These are phyloP conservation scores for Nepenthes mirabilis DNA, from an alignment of 148 eudicot species.

Conservation along the genomic window DNA sequence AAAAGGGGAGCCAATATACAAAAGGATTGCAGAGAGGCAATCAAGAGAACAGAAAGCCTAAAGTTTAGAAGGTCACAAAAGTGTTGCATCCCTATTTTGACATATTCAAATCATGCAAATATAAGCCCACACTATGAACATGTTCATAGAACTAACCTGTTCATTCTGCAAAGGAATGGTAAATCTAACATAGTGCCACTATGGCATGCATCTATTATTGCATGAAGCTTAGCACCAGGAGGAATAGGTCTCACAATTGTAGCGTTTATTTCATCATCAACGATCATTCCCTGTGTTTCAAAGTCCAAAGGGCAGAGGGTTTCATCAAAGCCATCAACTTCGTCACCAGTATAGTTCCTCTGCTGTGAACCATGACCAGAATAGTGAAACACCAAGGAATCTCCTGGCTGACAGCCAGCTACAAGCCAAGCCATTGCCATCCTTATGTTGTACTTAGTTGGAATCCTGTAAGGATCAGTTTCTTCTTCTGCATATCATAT, in stretches of 20 bases:
- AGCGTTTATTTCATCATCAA: slow-evolving; percentile 89
- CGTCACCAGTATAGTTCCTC: slow-evolving; percentile 64
- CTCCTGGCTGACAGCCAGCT: slow-evolving; percentile 89
- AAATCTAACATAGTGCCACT: slow-evolving; percentile 92
- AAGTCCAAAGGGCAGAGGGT: slow-evolving; percentile 91
- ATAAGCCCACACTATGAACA: too few relatives aligned
- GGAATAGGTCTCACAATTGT: slow-evolving; percentile 84
- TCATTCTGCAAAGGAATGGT: slow-evolving; percentile 85
- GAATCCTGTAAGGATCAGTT: slow-evolving; percentile 67
- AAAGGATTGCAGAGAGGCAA: too few relatives aligned
- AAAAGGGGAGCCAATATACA: too few relatives aligned
- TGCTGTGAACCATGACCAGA: slow-evolving; percentile 98
- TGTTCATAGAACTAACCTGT: slow-evolving; percentile 35
- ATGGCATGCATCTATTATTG: slow-evolving; percentile 93
- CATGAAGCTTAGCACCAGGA: slow-evolving; percentile 84
- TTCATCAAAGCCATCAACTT: slow-evolving; percentile 92
- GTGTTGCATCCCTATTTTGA: too few relatives aligned
- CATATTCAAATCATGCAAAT: too few relatives aligned
- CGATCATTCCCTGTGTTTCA: slow-evolving; percentile 91
- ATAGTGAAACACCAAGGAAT: slow-evolving; percentile 83
- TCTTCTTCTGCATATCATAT: slow-evolving; percentile 65
- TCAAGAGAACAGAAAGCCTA: too few relatives aligned
- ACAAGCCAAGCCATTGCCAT: slow-evolving; percentile 89
- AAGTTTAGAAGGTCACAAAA: too few relatives aligned
- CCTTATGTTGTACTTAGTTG: slow-evolving; percentile 69